phyloP scores from a whole-genome alignment of 805 yeast species.

The Candida silvicultrix region DNA sequence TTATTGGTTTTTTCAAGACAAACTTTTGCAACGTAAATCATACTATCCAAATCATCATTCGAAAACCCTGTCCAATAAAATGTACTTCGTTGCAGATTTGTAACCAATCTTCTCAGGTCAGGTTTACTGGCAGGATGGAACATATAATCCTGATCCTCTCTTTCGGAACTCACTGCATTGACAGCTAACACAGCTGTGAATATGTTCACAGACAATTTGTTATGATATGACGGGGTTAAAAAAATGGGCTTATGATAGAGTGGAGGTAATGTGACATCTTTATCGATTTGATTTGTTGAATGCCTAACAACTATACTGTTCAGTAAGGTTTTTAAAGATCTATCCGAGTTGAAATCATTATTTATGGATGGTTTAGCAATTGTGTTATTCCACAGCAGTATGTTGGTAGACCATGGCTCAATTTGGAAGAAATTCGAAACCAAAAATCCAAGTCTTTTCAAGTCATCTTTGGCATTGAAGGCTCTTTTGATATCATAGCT shows the following conservation, averaged over 20 bases:
- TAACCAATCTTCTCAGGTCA: slow-evolving; percentile 49
- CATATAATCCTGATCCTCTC: slow-evolving; percentile 64
- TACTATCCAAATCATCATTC: slow-evolving; percentile 46
- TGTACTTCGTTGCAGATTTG: slow-evolving; percentile 59
- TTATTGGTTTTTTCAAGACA: slow-evolving; percentile 34
- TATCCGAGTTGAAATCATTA: slow-evolving; percentile 32
- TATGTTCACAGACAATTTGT: slow-evolving; percentile 53
- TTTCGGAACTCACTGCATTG: slow-evolving; percentile 68
- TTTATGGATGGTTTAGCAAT: slow-evolving; percentile 44
- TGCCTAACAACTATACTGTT: slow-evolving; percentile 52
- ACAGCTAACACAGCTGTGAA: slow-evolving; percentile 64
- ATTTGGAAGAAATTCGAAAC: slow-evolving; percentile 48
- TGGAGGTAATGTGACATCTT: slow-evolving; percentile 51
- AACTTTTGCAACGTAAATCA: slow-evolving; percentile 41
- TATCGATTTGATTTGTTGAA: slow-evolving; percentile 43
- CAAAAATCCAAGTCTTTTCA: slow-evolving; percentile 45
- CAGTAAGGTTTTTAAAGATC: slow-evolving; percentile 36
- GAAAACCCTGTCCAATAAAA: slow-evolving; percentile 75
- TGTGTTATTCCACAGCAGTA: slow-evolving; percentile 38
- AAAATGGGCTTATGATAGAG: slow-evolving; percentile 52
- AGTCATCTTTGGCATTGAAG: slow-evolving; percentile 48
- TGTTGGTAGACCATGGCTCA: slow-evolving; percentile 48
- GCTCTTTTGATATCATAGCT: slow-evolving; percentile 41
- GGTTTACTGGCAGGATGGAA: slow-evolving; percentile 52
- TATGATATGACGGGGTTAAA: slow-evolving; percentile 57